Evolutionary conservation across 768 basidiomycete genomes (phyloP).

Genomic region (Rhodosporidiobolus odoratus): DNA sequence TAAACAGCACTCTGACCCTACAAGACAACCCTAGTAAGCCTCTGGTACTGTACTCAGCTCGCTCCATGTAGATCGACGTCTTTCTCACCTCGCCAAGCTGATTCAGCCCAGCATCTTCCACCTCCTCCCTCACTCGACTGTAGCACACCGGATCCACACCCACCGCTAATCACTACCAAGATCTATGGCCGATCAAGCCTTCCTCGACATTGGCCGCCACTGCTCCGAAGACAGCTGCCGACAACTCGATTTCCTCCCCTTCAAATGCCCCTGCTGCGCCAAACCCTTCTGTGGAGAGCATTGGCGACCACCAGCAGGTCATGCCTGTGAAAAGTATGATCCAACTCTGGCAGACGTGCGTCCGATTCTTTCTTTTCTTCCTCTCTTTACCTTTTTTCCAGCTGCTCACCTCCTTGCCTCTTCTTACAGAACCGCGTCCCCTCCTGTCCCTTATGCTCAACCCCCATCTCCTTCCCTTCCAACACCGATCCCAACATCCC

Average conservation of each 20-base stretch:
- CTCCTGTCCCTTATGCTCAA: conserved; percentile 36
- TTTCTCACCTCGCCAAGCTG: no score
- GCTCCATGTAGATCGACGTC: no score
- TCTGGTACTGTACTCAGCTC: no score
- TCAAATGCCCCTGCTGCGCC: conserved; percentile 32
- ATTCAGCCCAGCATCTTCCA: no score
- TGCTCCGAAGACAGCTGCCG: conserved; percentile 22
- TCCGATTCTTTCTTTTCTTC: no score
- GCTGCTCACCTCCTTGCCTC: not conserved
- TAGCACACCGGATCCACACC: no score
- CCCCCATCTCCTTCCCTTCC: conserved; percentile 17
- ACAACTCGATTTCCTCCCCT: conserved; percentile 39
- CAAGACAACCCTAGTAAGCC: no score
- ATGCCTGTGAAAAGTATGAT: conserved; percentile 21
- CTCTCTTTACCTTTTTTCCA: not conserved
- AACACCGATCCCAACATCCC: conserved; percentile 30
- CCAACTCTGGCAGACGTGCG: conserved; percentile 13
- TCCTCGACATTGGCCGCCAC: conserved; percentile 41
- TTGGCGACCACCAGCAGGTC: conserved; percentile 19
- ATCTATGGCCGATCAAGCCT: conserved; percentile 33
- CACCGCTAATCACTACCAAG: no score
- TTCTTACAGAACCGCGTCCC: conserved; percentile 32
- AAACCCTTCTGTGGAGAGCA: conserved; percentile 25
- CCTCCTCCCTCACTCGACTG: no score
- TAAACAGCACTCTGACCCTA: no score